Base-by-base conservation (phyloP, 169 alveolate genomes). In the Plasmodium gonderi region DNA sequence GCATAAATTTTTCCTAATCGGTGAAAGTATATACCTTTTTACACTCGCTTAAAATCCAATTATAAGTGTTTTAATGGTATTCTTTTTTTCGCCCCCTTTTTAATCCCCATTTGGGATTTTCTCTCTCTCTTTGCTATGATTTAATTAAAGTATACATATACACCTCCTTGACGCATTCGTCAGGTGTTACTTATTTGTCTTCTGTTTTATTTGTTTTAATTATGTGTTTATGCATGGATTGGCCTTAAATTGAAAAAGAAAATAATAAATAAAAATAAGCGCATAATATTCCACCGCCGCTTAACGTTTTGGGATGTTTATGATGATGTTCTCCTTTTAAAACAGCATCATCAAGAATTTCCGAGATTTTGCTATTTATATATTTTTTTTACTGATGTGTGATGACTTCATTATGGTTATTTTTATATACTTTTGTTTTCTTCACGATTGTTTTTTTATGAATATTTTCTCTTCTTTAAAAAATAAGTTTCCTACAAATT, bases 331-430 rank as follows among this genome's bases (percentile, higher is more conserved):
- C 72, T 29, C 12, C n/a, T n/a, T n/a, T n/a, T 60, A 23, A 60
- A 60, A 36, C 72, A 23, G 72, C 72, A 36, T 60, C 72, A 36
- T 60, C 69, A 23, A n/a, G 26, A 36, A 36, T n/a, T 60, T 36
- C 72, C 38, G 72, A 60, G 36, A 60, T 60, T 60, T 60, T 60
- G 72, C n/a, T n/a, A n/a, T n/a, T n/a, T n/a, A n/a, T n/a, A n/a
- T n/a, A n/a, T n/a, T n/a, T n/a, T n/a, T n/a, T n/a, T n/a, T n/a
- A n/a, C n/a, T n/a, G n/a, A n/a, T n/a, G n/a, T n/a, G n/a, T n/a
- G n/a, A n/a, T n/a, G n/a, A n/a, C n/a, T n/a, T n/a, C n/a, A n/a
- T n/a, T n/a, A n/a, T n/a, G n/a, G n/a, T n/a, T n/a, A n/a, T n/a
- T n/a, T n/a, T n/a, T n/a, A n/a, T n/a, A n/a, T n/a, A n/a, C n/a